Evolutionary conservation across 345 rosid genomes (phyloP), one percentile per base, ranked within the genome.

Genomic region (Hibiscus tridactylites): DNA sequence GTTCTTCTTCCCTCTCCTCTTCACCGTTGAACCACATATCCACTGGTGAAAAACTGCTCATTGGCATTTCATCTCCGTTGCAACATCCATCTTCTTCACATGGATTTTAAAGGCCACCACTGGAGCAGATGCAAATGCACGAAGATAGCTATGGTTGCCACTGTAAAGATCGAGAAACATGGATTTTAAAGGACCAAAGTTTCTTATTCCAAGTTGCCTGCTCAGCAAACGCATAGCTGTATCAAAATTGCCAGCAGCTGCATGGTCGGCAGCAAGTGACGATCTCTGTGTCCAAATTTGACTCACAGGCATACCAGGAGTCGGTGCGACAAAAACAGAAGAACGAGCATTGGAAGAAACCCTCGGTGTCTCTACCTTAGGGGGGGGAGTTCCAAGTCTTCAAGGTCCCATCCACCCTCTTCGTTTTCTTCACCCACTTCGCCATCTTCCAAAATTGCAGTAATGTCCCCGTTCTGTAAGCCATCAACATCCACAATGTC

Each of bases 391-490:
- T 88, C 98, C 81, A 94, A 77, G 81, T 87, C 96, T 71, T 91
- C 98, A 9, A 94, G 96, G 65, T 84, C 98, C 98, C 98, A 94
- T 71, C 98, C 98, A 67, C 85, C 91, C 72, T 83, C 96, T 72
- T 86, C 92, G 61, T 89, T 79, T 54, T 86, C 94, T 72, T 87
- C 93, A 21, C 57, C 92, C 42, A 35, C 85, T 78, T 88, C 98
- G 39, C 83, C 93, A 72, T 83, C 93, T 52, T 83, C 93, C 80
- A 85, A 74, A 61, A 87, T 81, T 61, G 75, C 88, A 47, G 81
- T 64, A 26, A 81, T 80, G 53, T 91, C 93, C 15, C 91, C 87
- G 69, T 84, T 88, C 69, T 86, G 88, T 17, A 88, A 69, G 74
- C 81, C 91, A 74, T 87, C 97, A 50, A 71, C 85, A 79, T 90